A percentile compares a stretch with the other conserved stretches of the same genome.
Conservation (phyloP, 1,284 basidiomycete species). For the Entoloma clypeatum region DNA sequence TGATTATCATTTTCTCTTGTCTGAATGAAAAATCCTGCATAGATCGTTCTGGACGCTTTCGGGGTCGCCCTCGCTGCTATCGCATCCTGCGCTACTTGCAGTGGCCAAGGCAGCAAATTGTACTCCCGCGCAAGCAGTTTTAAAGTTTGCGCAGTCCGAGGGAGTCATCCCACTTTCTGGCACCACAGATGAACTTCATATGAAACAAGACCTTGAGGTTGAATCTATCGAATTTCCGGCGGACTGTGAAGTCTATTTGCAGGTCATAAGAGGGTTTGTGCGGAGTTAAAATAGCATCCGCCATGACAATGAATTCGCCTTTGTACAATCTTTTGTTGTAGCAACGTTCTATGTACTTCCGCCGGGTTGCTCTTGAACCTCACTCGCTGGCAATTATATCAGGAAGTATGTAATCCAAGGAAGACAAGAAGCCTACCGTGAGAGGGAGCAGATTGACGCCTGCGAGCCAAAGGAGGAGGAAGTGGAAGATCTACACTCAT, state of each 20-base stretch:
- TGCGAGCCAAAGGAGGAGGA: too few species aligned
- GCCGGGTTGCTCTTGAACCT: too few species aligned
- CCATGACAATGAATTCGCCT: not conserved
- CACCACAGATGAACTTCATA: slow-evolving; percentile 58
- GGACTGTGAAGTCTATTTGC: slow-evolving; percentile 16
- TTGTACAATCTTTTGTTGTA: not conserved
- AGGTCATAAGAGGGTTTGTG: slow-evolving; percentile 21
- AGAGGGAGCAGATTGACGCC: too few species aligned
- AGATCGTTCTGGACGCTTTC: slow-evolving; percentile 87
- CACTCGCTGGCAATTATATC: too few species aligned
- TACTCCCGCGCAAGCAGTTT: slow-evolving; percentile 60
- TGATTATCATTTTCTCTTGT: not conserved
- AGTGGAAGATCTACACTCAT: too few species aligned
- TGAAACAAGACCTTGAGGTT: slow-evolving; percentile 56
- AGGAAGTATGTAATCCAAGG: too few species aligned
- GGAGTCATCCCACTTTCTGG: slow-evolving; percentile 63
- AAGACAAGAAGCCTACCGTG: too few species aligned
- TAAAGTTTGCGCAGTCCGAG: slow-evolving; percentile 59
- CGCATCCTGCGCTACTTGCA: slow-evolving; percentile 41
- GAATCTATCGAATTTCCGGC: slow-evolving; percentile 40
- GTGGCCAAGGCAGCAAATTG: slow-evolving; percentile 46
- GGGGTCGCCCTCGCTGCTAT: slow-evolving; percentile 63
- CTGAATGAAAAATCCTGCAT: slow-evolving; percentile 2
- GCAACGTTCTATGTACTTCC: slow-evolving; percentile 2
- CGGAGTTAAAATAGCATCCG: slow-evolving; percentile 9